A percentile compares a stretch with the other conserved stretches of the same genome.
phyloP scores from a whole-genome alignment of 176 grass and related monocot species.

The Tillandsia leiboldiana region DNA sequence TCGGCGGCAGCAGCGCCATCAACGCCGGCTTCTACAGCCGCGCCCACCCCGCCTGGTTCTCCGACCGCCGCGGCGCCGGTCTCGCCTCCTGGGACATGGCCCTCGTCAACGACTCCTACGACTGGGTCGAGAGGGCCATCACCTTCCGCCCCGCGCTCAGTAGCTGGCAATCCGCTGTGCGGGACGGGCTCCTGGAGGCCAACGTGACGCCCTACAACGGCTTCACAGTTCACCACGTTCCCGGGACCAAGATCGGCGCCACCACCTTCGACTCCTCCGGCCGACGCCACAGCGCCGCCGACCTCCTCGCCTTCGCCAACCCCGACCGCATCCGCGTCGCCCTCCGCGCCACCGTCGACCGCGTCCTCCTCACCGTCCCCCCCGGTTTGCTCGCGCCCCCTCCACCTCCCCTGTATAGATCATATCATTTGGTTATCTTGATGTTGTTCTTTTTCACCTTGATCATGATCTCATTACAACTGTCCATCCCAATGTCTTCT shows the following conservation, averaged over 20 bases:
- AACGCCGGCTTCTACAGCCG: conserved; percentile 84
- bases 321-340: conserved; percentile 61
- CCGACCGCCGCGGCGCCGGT: conserved; percentile 12
- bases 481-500: no score
- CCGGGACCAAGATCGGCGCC: conserved; percentile 63
- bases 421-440: neutral
- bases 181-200: conserved; percentile 57
- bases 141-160: conserved; percentile 45
- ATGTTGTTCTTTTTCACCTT: neutral
- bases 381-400: conserved; percentile 25
- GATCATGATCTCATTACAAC: no score
- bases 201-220: conserved; percentile 69
- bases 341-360: conserved; percentile 36
- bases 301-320: conserved; percentile 45
- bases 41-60: conserved; percentile 51
- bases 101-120: conserved; percentile 60
- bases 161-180: conserved; percentile 56
- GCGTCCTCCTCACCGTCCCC: conserved; percentile 41
- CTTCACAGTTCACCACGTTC: conserved; percentile 58
- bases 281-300: conserved; percentile 55
- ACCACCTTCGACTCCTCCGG: conserved; percentile 66
- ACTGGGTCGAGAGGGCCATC: conserved; percentile 62
- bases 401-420: neutral
- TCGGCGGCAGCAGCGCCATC: conserved; percentile 51
- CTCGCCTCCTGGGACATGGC: conserved; percentile 38